phyloP scores from a whole-genome alignment of 805 yeast genomes.

The Ogataea allantospora region DNA sequence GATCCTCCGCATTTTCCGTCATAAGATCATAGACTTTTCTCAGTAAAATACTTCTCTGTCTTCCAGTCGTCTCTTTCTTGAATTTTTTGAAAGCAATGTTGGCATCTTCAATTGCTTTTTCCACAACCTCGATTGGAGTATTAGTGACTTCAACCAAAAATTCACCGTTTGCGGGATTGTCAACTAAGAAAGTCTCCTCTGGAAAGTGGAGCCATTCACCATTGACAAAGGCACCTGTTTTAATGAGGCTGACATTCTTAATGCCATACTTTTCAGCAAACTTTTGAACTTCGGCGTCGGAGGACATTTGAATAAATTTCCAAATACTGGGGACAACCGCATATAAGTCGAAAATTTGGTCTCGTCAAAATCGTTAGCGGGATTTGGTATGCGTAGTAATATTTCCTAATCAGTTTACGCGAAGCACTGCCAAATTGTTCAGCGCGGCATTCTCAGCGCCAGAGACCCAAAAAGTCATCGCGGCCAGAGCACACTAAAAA shows the following conservation, averaged over 20 bases:
- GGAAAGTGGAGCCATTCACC: constrained; percentile 65
- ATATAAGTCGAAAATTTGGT: not conserved
- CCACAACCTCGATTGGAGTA: constrained; percentile 45
- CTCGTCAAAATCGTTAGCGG: not conserved
- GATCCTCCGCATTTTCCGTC: constrained; percentile 58
- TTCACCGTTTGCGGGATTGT: constrained; percentile 70
- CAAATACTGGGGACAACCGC: not conserved
- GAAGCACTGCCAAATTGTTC: constrained; percentile 1
- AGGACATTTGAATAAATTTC: constrained; percentile 23
- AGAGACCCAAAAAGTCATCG: not conserved
- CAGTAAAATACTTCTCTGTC: constrained; percentile 55
- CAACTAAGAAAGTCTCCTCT: constrained; percentile 55
- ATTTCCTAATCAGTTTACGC: constrained; percentile 9
- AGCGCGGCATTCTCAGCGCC: not conserved
- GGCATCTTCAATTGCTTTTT: constrained; percentile 57
- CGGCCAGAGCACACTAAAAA: not conserved
- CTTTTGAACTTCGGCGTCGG: constrained; percentile 23
- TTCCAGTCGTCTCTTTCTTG: constrained; percentile 48
- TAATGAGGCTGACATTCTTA: constrained; percentile 50
- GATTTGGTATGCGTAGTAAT: not conserved
- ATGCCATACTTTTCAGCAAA: constrained; percentile 34
- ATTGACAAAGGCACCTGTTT: constrained; percentile 62
- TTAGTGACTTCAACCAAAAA: constrained; percentile 57
- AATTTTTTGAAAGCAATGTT: constrained; percentile 49
- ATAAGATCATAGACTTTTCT: constrained; percentile 51